Conservation (phyloP, 2,329 filamentous ascomycete genomes). For the Penicillium sumatraense region DNA sequence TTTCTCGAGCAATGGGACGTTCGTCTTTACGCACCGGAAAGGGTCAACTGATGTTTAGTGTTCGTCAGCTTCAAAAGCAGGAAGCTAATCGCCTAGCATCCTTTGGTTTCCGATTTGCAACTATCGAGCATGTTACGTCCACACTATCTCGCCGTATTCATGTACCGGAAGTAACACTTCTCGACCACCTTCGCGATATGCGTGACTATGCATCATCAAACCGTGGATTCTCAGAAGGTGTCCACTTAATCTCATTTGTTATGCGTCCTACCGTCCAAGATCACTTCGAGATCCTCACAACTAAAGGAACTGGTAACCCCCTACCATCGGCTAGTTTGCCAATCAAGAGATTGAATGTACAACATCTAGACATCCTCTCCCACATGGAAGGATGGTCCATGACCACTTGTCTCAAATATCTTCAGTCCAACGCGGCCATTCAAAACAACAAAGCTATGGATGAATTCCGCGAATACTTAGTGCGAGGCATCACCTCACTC, state of each 20-base stretch:
- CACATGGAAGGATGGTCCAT: conserved; percentile 48
- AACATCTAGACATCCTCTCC: conserved; percentile 59
- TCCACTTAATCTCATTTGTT: conserved; percentile 50
- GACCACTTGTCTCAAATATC: conserved; percentile 39
- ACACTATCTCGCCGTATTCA: conserved; percentile 76
- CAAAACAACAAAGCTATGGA: conserved; percentile 30
- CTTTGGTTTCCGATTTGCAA: conserved; percentile 78
- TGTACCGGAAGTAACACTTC: conserved; percentile 67
- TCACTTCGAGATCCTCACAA: conserved; percentile 68
- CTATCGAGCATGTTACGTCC: conserved; percentile 68
- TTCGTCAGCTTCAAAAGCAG: conserved; percentile 63
- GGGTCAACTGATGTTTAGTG: conserved; percentile 81
- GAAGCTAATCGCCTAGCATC: conserved; percentile 70
- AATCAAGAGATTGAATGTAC: conserved; percentile 57
- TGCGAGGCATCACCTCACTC: conserved; percentile 42
- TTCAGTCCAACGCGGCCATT: conserved; percentile 31
- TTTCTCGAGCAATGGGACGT: conserved; percentile 33
- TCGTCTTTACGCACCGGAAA: conserved; percentile 54
- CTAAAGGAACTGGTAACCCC: conserved; percentile 60
- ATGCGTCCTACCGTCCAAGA: conserved; percentile 55
- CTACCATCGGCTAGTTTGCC: conserved; percentile 64
- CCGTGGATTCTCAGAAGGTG: conserved; percentile 38
- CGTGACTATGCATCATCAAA: conserved; percentile 54
- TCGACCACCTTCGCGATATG: conserved; percentile 67
- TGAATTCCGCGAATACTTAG: conserved; percentile 53